These are phyloP conservation scores for Stagonosporopsis cucurbitacearum DNA, from an alignment of 2,329 filamentous ascomycete species.

Conservation along the genomic window DNA sequence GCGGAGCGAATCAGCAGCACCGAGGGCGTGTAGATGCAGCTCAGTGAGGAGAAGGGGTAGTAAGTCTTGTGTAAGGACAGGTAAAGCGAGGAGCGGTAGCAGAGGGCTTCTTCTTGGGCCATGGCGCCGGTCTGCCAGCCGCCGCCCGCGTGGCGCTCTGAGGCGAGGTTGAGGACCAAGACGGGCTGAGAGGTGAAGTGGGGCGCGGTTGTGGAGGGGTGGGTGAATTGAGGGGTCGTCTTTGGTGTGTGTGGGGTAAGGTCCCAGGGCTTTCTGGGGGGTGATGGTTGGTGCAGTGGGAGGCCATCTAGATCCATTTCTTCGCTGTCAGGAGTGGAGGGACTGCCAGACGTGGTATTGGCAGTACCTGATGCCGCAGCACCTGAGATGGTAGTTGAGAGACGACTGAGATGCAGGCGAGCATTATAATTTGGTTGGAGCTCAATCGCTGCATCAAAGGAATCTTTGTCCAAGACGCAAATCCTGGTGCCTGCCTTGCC, in stretches of 20 bases:
- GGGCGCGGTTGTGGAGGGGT: neutral
- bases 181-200: conserved; percentile 47
- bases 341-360: too few relatives aligned
- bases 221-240: neutral
- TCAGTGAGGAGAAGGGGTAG: conserved; percentile 61
- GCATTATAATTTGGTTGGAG: conserved; percentile 31
- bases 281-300: neutral
- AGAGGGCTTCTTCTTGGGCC: conserved; percentile 74
- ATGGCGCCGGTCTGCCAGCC: conserved; percentile 67
- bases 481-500: conserved; percentile 37
- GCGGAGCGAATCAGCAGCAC: conserved; percentile 65
- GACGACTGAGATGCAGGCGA: conserved; percentile 11
- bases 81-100: conserved; percentile 65
- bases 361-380: neutral
- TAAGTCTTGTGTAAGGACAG: conserved; percentile 55
- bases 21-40: conserved; percentile 65
- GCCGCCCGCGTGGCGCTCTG: conserved; percentile 63
- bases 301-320: conserved; percentile 11
- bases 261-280: conserved; percentile 2
- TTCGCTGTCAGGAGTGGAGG: neutral
- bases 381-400: neutral
- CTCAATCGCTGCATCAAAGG: conserved; percentile 41
- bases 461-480: conserved; percentile 42
- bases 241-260: neutral
- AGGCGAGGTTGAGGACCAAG: conserved; percentile 72